These are phyloP conservation scores for Colletotrichum liaoningense DNA, from an alignment of 2,329 filamentous ascomycete species.

Conservation along the genomic window DNA sequence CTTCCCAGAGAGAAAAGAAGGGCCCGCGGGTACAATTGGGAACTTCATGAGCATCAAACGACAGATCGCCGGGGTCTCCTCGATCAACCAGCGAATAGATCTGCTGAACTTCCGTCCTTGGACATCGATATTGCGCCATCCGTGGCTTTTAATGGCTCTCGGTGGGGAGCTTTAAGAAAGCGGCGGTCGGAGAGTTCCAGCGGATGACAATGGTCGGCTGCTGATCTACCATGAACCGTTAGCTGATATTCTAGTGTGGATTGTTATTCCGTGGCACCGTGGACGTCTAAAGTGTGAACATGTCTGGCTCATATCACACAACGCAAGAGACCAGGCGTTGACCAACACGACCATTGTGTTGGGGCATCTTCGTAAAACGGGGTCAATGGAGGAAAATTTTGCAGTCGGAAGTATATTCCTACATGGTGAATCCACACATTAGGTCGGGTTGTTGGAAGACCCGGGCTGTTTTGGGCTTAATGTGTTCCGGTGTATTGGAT, in stretches of 20 bases:
- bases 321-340: not conserved
- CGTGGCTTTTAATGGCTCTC: constrained; percentile 26
- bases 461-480: constrained; percentile 34
- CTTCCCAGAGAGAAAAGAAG: constrained; percentile 19
- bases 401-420: constrained; percentile 1
- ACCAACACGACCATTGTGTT: not conserved
- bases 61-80: constrained; percentile 21
- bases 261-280: not conserved
- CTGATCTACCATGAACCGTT: constrained; percentile 15
- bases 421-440: constrained; percentile 5
- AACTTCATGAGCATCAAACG: constrained; percentile 37
- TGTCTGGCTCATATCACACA: not conserved
- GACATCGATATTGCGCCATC: constrained; percentile 31
- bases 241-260: constrained; percentile 13
- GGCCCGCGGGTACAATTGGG: constrained; percentile 28
- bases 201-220: constrained; percentile 19
- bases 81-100: constrained; percentile 17
- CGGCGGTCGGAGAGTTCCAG: constrained; percentile 17
- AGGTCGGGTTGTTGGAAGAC: constrained; percentile 20
- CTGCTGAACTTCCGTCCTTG: constrained; percentile 30
- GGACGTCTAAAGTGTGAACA: not conserved
- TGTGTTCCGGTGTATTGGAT: constrained; percentile 34
- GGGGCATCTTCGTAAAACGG: not conserved
- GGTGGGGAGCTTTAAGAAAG: constrained; percentile 7
- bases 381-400: constrained; percentile 14